Conservation (phyloP, 139 green algal species). For the Chlorokybus atmophyticus region DNA sequence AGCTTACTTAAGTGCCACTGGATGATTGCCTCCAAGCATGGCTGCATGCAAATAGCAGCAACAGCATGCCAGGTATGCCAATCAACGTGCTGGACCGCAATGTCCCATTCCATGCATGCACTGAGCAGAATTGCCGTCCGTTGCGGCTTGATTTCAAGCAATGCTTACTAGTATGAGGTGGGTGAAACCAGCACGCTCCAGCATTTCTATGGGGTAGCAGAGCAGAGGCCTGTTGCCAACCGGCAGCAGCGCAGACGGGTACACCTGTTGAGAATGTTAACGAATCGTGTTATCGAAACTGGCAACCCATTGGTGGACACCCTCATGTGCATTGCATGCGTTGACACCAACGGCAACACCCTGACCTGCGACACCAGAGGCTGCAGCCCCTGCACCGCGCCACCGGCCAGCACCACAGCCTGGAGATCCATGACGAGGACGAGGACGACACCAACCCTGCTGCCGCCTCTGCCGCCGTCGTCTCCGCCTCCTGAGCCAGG, state of each 20-base stretch:
- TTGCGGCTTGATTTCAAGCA: no score
- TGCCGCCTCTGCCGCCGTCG: no score
- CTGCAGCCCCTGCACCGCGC: not conserved
- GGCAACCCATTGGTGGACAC: not conserved
- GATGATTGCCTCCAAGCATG: no score
- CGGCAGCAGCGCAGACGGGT: constrained; percentile 11
- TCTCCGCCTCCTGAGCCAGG: no score
- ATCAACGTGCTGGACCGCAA: no score
- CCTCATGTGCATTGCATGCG: not conserved
- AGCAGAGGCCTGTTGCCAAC: constrained; percentile 17
- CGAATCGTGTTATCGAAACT: no score
- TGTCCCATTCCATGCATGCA: no score
- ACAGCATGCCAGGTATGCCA: no score
- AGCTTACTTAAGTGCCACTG: no score
- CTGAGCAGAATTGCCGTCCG: no score
- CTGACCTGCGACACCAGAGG: not conserved
- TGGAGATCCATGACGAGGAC: not conserved
- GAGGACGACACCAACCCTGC: no score
- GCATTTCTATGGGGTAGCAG: constrained; percentile 7
- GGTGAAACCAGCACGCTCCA: constrained; percentile 5
- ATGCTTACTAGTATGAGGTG: constrained; percentile 1
- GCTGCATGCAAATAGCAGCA: no score
- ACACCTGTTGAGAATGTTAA: not conserved
- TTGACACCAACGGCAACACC: not conserved
- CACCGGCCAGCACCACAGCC: not conserved